Base-by-base conservation (phyloP, 2,329 filamentous ascomycete genomes). In the Trichoderma lentiforme region DNA sequence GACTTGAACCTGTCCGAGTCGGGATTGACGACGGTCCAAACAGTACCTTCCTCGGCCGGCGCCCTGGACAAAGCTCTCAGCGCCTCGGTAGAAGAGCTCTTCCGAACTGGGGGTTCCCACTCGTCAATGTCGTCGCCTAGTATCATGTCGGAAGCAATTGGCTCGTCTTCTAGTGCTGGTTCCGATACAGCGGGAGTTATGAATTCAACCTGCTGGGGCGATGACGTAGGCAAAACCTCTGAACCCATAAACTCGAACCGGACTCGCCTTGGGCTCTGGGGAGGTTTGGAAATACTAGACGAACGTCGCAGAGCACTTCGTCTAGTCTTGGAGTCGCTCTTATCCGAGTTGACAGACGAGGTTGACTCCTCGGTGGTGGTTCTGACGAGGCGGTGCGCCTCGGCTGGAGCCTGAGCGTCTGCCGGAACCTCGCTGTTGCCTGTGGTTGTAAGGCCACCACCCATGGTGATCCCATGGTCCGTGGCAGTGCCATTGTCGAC, bases 211-310 rank as follows among this genome's bases (percentile, higher is more conserved):
- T 78, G 74, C 73, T 84, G 83, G 61, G 88, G 89, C 26, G 88
- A 89, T 30, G 85, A 82, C 60, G 88, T 90, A 24, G 89, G 88
- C 71, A 90, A 80, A 43, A 91, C 87, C 76, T 91, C 88, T 74
- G 85, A 82, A 68, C 88, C 89, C 77, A 85, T 85, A 60, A 91
- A 86, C 47, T 89, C 86, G 74, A 91, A 91, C 62, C 89, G 88
- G 71, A 91, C 89, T 72, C 88, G 84, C 34, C 89, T 85, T n/a
- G 87, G 88, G 76, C 88, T 89, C 57, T 83, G 82, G 6, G 80
- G 81, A 68, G 85, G 84, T 64, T 83, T 85, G 30, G 86, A 84
- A 36, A 82, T 83, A 75, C 84, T 88, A 7, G 86, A 88, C 1
- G 86, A 85, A 63, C 88, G 84, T 71, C 89, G 86, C 71, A 91